Base-by-base conservation (phyloP, 257 asterid genomes). In the Nicotiana obtusifolia region DNA sequence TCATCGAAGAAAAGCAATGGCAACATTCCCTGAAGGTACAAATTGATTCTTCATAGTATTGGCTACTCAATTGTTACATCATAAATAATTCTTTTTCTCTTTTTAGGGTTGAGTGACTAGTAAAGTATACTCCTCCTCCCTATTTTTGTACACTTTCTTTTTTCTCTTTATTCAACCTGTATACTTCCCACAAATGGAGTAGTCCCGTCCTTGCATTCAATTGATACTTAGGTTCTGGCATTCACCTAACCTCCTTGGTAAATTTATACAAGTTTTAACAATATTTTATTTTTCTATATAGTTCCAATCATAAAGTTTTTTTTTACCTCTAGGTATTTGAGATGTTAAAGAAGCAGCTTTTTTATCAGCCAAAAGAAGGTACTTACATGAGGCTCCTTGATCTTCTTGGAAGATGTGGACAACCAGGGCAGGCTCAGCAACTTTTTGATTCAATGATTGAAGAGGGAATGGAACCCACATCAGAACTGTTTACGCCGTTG, bases 401-500 rank as follows among this genome's bases (percentile, higher is more conserved):
- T 82, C 99, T 95, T 84, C 98, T 95, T 6, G 98, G 98, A 54
- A 92, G 86, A 87, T 87, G 90, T 62, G 99, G 97, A 59, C 96
- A 95, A 76, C 96, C 99, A 7, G 90, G 91, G 8, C 94, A 86
- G 82, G 98, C 97, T 66, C 91, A 86, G 44, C 89, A 85, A 56
- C 92, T 94, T 41, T 94, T 95, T 61, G 94, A 94, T 76, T 90
- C 87, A 83, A 95, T 95, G 99, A 84, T 92, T 65, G 87, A 87
- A 83, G 89, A 91, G 84, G 99, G 92, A 62, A 41, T 95, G 81
- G 92, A 90, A 1, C 95, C 99, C n/a, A 92, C 97, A 17, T 1
- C 96, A 0, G 88, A 94, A 80, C 94, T 94, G 13, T 95, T 94
- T 84, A 94, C 98, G 0, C 92, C 98, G 4, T 83, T 94, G 85